Evolutionary conservation across 805 yeast genomes (phyloP), one percentile per base, ranked within the genome.

Genomic region (Lipomyces sp.): DNA sequence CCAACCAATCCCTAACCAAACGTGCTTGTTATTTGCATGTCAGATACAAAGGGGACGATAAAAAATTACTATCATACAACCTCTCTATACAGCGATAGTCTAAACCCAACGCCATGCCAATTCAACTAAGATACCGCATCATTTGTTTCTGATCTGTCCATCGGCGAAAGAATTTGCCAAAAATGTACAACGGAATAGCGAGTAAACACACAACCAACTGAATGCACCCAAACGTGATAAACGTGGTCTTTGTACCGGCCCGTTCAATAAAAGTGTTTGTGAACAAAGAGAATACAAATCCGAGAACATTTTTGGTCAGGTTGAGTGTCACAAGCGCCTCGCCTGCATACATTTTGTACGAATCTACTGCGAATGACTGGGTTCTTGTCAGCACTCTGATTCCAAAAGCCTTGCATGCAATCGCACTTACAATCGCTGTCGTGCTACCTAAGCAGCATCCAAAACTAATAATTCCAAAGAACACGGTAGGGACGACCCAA

Each of bases 371-470:
- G 73, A 81, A 85, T 1, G 89, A 85, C 57, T 57, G 34, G 32
- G 15, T 24, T 62, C 60, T n/a, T 10, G 35, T 32, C 34, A 58
- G 42, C 34, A 30, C 5, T 5, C 15, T 13, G 18, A 8, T 13
- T 11, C 55, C 10, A n/a, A 50, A 58, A 5, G 35, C 4, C 29
- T 24, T 42, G 3, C 59, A 32, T 18, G n/a, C 24, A 24, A 15
- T 13, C 15, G 65, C 15, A 51, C 54, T 29, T 51, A 51, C 54
- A 51, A 86, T 86, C 35, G 87, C 85, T 0, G 87, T 84, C 6
- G 89, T 86, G 34, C 87, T 84, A 1, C 87, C 87, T 70, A 86
- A 77, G 1, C 87, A 83, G 66, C 87, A 83, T 5, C 89, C 90
- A 75, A 86, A 86, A 24, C 87, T 83, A 42, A 85, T 77, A 54